A percentile compares a stretch with the other conserved stretches of the same genome.
These are phyloP conservation scores for Leishmania martiniquensis DNA, from an alignment of 208 protist species.

Conservation along the genomic window DNA sequence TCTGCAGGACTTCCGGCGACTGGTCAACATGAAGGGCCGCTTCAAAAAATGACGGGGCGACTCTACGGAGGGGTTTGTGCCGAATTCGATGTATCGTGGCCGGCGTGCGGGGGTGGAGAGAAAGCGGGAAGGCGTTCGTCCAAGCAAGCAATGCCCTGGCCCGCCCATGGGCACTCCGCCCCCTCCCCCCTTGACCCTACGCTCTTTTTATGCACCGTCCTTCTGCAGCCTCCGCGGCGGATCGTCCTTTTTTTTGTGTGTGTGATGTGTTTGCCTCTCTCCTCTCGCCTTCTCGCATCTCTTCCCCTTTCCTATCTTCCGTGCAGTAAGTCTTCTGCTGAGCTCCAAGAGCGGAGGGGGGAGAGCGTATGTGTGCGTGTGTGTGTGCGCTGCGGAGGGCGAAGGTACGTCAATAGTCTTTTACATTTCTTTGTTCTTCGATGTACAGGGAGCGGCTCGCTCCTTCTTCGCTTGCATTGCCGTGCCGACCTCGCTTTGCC, in stretches of 20 bases:
- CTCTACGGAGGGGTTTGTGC: not conserved
- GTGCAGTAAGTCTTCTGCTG: not conserved
- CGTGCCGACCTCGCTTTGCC: not conserved
- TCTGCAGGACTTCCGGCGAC: slow-evolving; percentile 88
- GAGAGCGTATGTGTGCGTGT: too few relatives aligned
- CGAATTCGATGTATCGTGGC: not conserved
- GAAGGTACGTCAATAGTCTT: too few relatives aligned
- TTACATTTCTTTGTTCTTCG: slow-evolving; percentile 10
- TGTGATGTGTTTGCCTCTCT: not conserved
- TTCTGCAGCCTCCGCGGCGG: slow-evolving; percentile 3
- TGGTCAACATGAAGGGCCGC: slow-evolving; percentile 79
- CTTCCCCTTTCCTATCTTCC: not conserved
- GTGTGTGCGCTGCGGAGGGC: too few relatives aligned
- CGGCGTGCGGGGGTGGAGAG: not conserved
- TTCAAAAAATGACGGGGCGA: slow-evolving; percentile 28
- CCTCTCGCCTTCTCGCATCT: not conserved
- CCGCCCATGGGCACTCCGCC: not conserved
- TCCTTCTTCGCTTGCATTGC: not conserved
- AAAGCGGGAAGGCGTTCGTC: not conserved
- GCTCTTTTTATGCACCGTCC: slow-evolving; percentile 18
- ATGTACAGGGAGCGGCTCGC: not conserved
- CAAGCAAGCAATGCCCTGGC: not conserved
- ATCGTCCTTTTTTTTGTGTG: not conserved
- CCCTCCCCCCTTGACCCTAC: not conserved
- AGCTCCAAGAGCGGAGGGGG: not conserved